Base-by-base conservation (phyloP, 768 basidiomycete genomes). In the Calocybe cyanea region DNA sequence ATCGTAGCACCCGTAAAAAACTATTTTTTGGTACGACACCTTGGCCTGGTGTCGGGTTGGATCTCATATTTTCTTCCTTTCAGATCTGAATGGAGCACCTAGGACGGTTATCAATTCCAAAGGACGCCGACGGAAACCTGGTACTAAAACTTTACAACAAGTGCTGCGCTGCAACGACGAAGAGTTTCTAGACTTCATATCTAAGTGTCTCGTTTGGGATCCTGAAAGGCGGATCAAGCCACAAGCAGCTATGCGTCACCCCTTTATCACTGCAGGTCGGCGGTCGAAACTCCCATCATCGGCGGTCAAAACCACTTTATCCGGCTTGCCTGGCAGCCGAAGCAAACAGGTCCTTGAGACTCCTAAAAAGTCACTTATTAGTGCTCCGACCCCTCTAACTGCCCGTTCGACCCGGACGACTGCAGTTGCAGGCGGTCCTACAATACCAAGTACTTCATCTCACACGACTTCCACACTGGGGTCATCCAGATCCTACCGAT, bases 131-230 rank as follows among this genome's bases (percentile, higher is more conserved):
- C 80, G 96, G 49, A 78, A 92, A 56, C 93, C 96, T 13, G 92
- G 89, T 14, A 84, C 90, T 38, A 96, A 96, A 66, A 85, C 90
- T 0, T 77, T 99, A 43, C 78, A 84, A 13, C 86, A 92, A 58
- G 92, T 94, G 32, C 75, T 99, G 39, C 83, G 90, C 45, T 90
- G 86, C 59, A 90, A 93, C 48, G 96, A 98, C 60, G 92, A 95
- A 48, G 83, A 89, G 35, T 98, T 99, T 54, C 76, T 99, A 46
- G 96, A 99, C 68, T 99, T 99, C 63, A 87, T 98, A 52, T 76
- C 89, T 1, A 97, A 95, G 63, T 99, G 96, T 66, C 75, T 99
- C n/a, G 77, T 89, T 21, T 99, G 94, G 94, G 96, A 99, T 68
- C 96, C 96, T 7, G 95, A 98, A 57, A 80, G 90, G 41, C 80